A percentile compares a stretch with the other conserved stretches of the same genome.
Conservation (phyloP, 2,329 filamentous ascomycete genomes). For the Trichoderma sp. region DNA sequence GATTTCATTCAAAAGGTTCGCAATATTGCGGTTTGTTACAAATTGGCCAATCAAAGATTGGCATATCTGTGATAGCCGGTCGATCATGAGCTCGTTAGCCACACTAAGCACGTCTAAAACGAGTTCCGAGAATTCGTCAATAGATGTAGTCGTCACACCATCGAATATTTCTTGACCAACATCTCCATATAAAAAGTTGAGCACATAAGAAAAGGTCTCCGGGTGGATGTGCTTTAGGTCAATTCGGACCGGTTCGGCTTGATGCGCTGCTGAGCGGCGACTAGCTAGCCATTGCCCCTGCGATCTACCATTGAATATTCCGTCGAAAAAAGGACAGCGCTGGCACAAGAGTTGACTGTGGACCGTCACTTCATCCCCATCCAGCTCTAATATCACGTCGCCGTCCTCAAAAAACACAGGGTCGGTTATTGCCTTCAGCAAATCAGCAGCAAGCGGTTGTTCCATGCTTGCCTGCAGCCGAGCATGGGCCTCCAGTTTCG, state of each 20-base stretch:
- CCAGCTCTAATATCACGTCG: conserved; percentile 75
- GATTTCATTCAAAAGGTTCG: conserved; percentile 79
- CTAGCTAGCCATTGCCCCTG: conserved; percentile 77
- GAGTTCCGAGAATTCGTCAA: conserved; percentile 86
- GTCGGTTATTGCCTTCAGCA: conserved; percentile 67
- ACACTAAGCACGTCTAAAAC: conserved; percentile 85
- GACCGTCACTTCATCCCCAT: conserved; percentile 65
- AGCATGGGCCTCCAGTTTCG: conserved; percentile 70
- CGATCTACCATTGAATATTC: conserved; percentile 84
- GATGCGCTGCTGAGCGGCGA: conserved; percentile 49
- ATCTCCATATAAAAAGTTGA: conserved; percentile 82
- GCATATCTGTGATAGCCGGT: conserved; percentile 84
- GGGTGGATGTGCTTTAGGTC: conserved; percentile 79
- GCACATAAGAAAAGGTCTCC: conserved; percentile 71
- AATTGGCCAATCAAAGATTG: conserved; percentile 80
- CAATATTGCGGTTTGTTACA: conserved; percentile 82
- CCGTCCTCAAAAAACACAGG: conserved; percentile 70
- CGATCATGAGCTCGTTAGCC: conserved; percentile 93
- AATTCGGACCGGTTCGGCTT: conserved; percentile 56
- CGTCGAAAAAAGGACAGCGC: conserved; percentile 88
- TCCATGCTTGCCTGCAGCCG: conserved; percentile 68
- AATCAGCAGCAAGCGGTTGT: conserved; percentile 63
- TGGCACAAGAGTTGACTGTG: conserved; percentile 79
- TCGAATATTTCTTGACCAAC: conserved; percentile 78
- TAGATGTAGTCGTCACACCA: conserved; percentile 62